phyloP scores from a whole-genome alignment of 2,329 filamentous ascomycete genomes.

The Pseudogymnoascus sp. region DNA sequence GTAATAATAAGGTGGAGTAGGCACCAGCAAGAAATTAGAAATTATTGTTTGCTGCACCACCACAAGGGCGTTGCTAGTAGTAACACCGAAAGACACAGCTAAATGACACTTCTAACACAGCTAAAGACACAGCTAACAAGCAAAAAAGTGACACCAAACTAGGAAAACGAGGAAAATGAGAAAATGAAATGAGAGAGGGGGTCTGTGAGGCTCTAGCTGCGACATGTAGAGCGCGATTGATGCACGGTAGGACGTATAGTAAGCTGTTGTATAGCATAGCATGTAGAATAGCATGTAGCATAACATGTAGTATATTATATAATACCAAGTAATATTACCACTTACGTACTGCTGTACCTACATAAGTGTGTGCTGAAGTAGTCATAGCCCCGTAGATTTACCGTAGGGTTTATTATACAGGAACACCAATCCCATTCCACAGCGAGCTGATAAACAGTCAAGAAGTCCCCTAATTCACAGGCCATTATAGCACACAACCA shows the following conservation, averaged over 20 bases:
- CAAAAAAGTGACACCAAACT: background rate
- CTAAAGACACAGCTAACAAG: no score
- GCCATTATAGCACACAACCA: background rate
- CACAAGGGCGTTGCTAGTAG: conserved; percentile 3
- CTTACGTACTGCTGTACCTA: no score
- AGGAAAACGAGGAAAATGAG: background rate
- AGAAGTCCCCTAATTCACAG: background rate
- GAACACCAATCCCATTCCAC: background rate
- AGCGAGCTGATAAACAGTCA: background rate
- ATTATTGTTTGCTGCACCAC: no score
- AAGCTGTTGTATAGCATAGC: no score
- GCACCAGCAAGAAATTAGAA: background rate
- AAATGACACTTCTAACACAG: no score
- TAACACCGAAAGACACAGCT: no score
- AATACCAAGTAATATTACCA: no score
- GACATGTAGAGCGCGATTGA: background rate
- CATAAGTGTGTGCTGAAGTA: no score
- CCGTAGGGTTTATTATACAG: background rate
- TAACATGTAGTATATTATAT: no score
- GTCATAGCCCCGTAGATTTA: background rate
- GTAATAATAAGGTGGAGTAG: background rate
- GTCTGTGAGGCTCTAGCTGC: background rate
- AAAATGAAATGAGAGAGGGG: background rate
- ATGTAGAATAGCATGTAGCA: no score
- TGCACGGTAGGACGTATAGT: background rate